A percentile compares a stretch with the other conserved stretches of the same genome.
These are phyloP conservation scores for Sordariomycetes sp. DNA, from an alignment of 2,329 filamentous ascomycete genomes.

Conservation along the genomic window DNA sequence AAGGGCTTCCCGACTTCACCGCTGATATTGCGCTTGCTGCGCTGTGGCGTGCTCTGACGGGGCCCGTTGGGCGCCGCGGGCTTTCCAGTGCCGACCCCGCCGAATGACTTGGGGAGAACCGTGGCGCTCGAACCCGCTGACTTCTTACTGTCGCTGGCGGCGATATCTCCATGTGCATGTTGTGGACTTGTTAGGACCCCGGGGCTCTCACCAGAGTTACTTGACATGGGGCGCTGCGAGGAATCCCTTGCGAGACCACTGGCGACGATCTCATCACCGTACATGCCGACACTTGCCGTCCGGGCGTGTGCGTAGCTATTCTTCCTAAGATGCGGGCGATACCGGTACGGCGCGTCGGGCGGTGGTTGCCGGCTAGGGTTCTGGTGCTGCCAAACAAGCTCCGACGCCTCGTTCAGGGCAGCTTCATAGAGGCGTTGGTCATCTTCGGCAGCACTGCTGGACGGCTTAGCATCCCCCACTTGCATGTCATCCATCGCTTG, in stretches of 20 bases:
- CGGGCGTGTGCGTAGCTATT: slow-evolving; percentile 59
- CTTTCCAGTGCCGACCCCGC: not conserved
- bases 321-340: slow-evolving; percentile 55
- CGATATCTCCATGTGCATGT: not conserved
- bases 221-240: slow-evolving; percentile 31
- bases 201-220: slow-evolving; percentile 36
- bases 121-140: not conserved
- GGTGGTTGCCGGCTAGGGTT: slow-evolving; percentile 36
- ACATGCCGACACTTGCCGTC: slow-evolving; percentile 41
- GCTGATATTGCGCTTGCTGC: slow-evolving; percentile 58
- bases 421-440: slow-evolving; percentile 52
- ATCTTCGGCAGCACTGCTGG: slow-evolving; percentile 28
- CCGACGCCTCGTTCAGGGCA: slow-evolving; percentile 64
- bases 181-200: not conserved
- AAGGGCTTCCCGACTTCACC: slow-evolving; percentile 55
- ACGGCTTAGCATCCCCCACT: slow-evolving; percentile 19
- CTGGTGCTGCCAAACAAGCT: slow-evolving; percentile 66
- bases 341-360: slow-evolving; percentile 52
- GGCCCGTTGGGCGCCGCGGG: not conserved
- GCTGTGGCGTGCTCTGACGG: slow-evolving; percentile 4
- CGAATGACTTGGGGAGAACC: not conserved
- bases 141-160: slow-evolving; percentile 12
- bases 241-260: slow-evolving; percentile 30
- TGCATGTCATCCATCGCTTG: slow-evolving; percentile 65
- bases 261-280: slow-evolving; percentile 29